A percentile compares a stretch with the other conserved stretches of the same genome.
phyloP scores from a whole-genome alignment of 2,329 filamentous ascomycete species.

The Neopestalotiopsis clavispora region DNA sequence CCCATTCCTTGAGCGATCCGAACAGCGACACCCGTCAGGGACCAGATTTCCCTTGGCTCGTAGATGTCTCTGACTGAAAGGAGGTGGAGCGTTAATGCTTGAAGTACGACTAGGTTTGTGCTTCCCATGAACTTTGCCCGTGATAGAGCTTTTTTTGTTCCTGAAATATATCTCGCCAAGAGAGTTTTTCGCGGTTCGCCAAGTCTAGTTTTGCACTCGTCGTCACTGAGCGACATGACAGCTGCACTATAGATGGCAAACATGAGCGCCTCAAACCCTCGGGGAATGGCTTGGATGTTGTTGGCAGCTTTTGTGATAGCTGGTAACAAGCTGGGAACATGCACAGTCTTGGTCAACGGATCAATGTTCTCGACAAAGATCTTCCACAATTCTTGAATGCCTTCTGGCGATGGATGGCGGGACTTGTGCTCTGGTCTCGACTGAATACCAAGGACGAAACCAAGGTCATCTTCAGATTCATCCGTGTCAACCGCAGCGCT shows the following conservation, averaged over 20 bases:
- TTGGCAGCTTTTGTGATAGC: not conserved
- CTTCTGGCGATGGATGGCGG: conserved; percentile 13
- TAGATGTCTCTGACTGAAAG: conserved; percentile 41
- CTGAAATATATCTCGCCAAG: conserved; percentile 43
- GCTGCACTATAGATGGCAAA: conserved; percentile 51
- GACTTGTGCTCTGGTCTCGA: conserved; percentile 14
- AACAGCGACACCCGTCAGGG: conserved; percentile 53
- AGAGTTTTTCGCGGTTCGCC: conserved; percentile 40
- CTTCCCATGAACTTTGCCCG: conserved; percentile 56
- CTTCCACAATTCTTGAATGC: conserved; percentile 15
- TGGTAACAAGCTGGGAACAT: conserved; percentile 13
- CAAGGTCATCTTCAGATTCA: conserved; percentile 30
- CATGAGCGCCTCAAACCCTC: conserved; percentile 11
- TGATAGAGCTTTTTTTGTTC: conserved; percentile 51
- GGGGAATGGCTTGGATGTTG: not conserved
- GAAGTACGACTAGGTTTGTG: conserved; percentile 56
- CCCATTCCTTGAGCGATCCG: conserved; percentile 60
- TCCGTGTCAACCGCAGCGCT: conserved; percentile 25
- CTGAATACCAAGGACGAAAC: conserved; percentile 28
- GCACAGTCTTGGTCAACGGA: conserved; percentile 1
- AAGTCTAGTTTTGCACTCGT: conserved; percentile 44
- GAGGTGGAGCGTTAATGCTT: conserved; percentile 56
- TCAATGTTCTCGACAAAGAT: conserved; percentile 14
- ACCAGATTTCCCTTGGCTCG: conserved; percentile 56
- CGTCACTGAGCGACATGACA: conserved; percentile 44